Conservation (phyloP, 2,329 filamentous ascomycete genomes). For the Cryphonectria japonica region DNA sequence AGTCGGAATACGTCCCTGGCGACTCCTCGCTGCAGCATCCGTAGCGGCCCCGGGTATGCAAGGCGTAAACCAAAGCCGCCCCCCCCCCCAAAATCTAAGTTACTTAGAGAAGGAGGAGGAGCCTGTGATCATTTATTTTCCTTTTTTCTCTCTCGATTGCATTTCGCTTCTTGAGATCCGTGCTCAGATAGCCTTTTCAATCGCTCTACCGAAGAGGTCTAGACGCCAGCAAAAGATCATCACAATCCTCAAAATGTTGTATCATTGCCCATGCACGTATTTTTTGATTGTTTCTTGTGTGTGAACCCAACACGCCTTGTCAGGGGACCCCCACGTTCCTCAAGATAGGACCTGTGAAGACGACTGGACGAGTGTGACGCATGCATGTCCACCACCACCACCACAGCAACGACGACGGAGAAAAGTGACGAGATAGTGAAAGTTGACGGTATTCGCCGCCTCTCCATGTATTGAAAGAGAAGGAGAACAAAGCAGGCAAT, state of each 20-base stretch:
- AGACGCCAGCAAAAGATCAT: background rate
- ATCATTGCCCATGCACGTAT: background rate
- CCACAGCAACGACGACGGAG: too few relatives aligned
- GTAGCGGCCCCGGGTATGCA: slow-evolving; percentile 1
- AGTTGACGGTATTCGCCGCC: too few relatives aligned
- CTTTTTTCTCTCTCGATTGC: background rate
- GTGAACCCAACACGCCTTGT: too few relatives aligned
- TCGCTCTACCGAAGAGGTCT: background rate
- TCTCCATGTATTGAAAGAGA: too few relatives aligned
- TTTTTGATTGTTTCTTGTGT: background rate
- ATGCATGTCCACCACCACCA: background rate
- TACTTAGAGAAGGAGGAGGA: background rate
- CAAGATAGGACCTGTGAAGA: too few relatives aligned
- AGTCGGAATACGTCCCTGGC: slow-evolving; percentile 1
- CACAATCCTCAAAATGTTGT: background rate
- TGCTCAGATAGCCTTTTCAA: background rate
- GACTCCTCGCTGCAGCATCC: background rate
- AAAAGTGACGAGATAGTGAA: too few relatives aligned
- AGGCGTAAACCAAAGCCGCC: background rate
- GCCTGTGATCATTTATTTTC: background rate
- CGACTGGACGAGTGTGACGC: background rate
- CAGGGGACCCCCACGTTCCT: too few relatives aligned
- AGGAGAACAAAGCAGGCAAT: too few relatives aligned
- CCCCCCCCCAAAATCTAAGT: background rate
- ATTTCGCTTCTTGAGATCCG: background rate